Conservation (phyloP, 768 basidiomycete genomes). For the Termitomyces eurrhizus region DNA sequence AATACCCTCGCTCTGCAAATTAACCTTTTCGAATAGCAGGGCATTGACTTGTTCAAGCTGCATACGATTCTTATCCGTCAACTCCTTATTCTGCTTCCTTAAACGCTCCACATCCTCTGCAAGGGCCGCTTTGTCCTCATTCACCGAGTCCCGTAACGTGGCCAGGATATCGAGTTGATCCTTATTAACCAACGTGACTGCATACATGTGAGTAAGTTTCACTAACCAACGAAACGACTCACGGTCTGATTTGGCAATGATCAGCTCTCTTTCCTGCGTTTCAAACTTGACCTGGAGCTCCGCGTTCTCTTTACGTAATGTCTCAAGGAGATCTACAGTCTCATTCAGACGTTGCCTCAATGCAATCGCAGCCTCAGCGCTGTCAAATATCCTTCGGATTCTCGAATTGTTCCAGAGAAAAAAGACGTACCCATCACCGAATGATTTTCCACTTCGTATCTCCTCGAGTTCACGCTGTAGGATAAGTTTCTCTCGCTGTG, state of each 20-base stretch:
- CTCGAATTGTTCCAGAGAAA: conserved; percentile 1
- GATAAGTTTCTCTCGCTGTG: conserved; percentile 79
- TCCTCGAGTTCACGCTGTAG: conserved; percentile 83
- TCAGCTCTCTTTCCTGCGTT: conserved; percentile 60
- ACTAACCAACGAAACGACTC: conserved; percentile 23
- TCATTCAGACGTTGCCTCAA: conserved; percentile 86
- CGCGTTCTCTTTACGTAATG: conserved; percentile 59
- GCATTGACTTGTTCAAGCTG: conserved; percentile 85
- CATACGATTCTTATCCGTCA: conserved; percentile 82
- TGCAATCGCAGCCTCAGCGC: conserved; percentile 84
- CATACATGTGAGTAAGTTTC: neutral
- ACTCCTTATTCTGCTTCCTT: conserved; percentile 63
- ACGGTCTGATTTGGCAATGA: conserved; percentile 85
- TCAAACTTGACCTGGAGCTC: conserved; percentile 72
- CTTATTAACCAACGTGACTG: conserved; percentile 89
- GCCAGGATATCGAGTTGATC: conserved; percentile 90
- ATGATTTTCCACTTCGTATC: conserved; percentile 80
- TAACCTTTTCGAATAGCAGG: conserved; percentile 89
- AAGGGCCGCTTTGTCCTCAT: conserved; percentile 77
- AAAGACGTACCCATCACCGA: conserved; percentile 69
- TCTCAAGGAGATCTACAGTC: conserved; percentile 77
- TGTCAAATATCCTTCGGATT: conserved; percentile 24
- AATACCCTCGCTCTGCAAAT: conserved; percentile 86
- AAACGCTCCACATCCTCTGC: conserved; percentile 65
- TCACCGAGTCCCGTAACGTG: conserved; percentile 81